Evolutionary conservation across 805 yeast genomes (phyloP), one percentile per base, ranked within the genome.

Genomic region (Saccharomycopsis synnaedendra): DNA sequence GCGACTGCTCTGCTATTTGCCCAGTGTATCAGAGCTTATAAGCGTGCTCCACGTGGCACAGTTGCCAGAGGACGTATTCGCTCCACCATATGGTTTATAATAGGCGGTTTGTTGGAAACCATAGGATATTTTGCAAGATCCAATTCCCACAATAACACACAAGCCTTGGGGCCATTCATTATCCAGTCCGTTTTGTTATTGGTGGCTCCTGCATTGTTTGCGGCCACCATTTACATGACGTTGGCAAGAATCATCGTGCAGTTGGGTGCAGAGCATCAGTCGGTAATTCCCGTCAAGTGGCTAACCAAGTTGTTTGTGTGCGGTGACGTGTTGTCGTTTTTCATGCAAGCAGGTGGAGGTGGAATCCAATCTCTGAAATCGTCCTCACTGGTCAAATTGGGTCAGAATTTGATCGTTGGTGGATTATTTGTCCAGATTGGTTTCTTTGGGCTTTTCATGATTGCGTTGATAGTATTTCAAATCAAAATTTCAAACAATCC

Each of bases 321-420:
- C 10, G 65, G 65, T 27, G 67, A 64, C 53, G 53, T 63, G 9
- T 8, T 57, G 3, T 58, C 64, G 38, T 59, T 63, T 42, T 44
- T 60, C 4, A 32, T 63, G 37, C 67, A 64, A 54, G 60, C 57
- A n/a, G 50, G 53, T 28, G 68, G 68, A 30, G 67, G 64, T 39
- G 67, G 66, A 3, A 30, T 63, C 6, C 50, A 34, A 28, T 10
- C n/a, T 19, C 3, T 40, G 43, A 30, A 29, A 3, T n/a, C 31
- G 5, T 19, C 8, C 8, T 40, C 19, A 19, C 19, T 2, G 19
- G 19, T 19, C 2, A 19, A 19, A 19, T 19, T 19, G 19, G 19
- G 19, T 2, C 19, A 19, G 19, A 19, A 19, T 19, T 19, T 19
- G 19, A 19, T 19, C 19, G 19, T 19, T 19, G 19, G 19, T 19